Evolutionary conservation across 345 rosid genomes (phyloP), one percentile per base, ranked within the genome.

Genomic region (Turnera subulata): DNA sequence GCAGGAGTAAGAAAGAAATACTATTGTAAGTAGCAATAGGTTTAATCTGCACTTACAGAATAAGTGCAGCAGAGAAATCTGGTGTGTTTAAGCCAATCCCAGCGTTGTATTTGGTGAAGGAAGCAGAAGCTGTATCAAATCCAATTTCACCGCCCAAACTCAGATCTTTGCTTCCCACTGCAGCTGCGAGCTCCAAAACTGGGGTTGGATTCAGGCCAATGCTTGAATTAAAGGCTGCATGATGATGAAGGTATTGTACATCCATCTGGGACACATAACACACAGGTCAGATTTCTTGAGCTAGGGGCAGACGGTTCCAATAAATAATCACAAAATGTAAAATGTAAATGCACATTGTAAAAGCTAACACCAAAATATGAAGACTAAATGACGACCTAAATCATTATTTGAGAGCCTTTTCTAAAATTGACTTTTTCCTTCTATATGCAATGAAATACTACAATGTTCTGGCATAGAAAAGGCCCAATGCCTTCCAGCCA

Each of bases 151-250:
- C 90, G 39, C 96, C 96, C 22, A 89, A 68, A 64, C 72, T 62
- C 44, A 89, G 66, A 49, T 78, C 65, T 58, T 70, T 63, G 75
- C 80, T 86, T 53, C 94, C 96, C 49, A 86, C 70, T 33, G 93
- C 81, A 52, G 87, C 91, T 26, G 96, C 84, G 45, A 89, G 69
- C 66, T 86, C 93, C 71, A 89, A 66, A 46, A 60, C 73, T 14
- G 96, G 96, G 54, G 76, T 68, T 63, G 94, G 86, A 65, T 86
- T 85, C 52, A 89, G 81, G 65, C 91, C 96, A 66, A 86, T 85
- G 67, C 89, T 77, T 46, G 89, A 80, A 62, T 72, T 76, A 62
- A 86, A 68, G 43, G 85, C 85, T 4, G 84, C 91, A 63, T 84
- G 86, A 53, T 74, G 85, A 68, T 89, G 91, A 64, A 78, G 70